Percentiles rank a stretch among this genome's conserved stretches.
Evolutionary conservation across 306 rosid species (phyloP).

Genomic region (Quercus agrifolia): DNA sequence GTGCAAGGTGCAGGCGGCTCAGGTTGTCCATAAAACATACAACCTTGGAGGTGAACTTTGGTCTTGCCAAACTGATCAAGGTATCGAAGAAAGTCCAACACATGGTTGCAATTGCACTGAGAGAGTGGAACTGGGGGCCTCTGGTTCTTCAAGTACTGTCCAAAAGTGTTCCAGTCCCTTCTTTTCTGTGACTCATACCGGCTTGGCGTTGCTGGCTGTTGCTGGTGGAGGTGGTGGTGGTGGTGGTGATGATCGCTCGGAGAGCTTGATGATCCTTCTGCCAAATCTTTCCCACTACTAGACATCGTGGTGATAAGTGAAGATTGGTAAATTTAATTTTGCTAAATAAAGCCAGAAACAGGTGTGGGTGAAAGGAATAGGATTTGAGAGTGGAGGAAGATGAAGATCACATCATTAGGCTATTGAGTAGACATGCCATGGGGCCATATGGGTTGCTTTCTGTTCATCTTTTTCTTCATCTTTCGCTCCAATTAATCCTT

Average conservation of each 20-base stretch:
- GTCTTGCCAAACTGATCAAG: conserved; percentile 96
- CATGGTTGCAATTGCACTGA: conserved; percentile 82
- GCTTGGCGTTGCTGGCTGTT: conserved; percentile 53
- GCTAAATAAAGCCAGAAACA: conserved; percentile 27
- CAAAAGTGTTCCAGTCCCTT: conserved; percentile 98
- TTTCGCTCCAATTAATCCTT: conserved; percentile 23
- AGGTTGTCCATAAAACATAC: conserved; percentile 89
- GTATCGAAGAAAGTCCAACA: conserved; percentile 78
- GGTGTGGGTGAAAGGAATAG: conserved; percentile 74
- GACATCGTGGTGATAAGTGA: conserved; percentile 35
- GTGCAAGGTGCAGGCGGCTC: conserved; percentile 97
- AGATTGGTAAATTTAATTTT: conserved; percentile 17
- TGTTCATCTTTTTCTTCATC: conserved; percentile 43
- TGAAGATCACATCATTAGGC: conserved; percentile 68
- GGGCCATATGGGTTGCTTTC: conserved; percentile 66
- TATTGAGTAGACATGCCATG: conserved; percentile 75
- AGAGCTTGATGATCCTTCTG: conserved; percentile 54
- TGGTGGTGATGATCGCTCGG: conserved; percentile 16
- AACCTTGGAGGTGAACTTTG: conserved; percentile 84
- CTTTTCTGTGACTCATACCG: conserved; percentile 93
- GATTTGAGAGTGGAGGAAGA: conserved; percentile 30
- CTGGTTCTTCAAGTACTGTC: conserved; percentile 83
- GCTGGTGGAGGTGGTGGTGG: conserved; percentile 2
- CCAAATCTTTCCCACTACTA: conserved; percentile 43
- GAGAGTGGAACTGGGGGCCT: conserved; percentile 82